Conservation (phyloP, 192 early-diverging fungal genomes). For the Gonapodya prolifera region DNA sequence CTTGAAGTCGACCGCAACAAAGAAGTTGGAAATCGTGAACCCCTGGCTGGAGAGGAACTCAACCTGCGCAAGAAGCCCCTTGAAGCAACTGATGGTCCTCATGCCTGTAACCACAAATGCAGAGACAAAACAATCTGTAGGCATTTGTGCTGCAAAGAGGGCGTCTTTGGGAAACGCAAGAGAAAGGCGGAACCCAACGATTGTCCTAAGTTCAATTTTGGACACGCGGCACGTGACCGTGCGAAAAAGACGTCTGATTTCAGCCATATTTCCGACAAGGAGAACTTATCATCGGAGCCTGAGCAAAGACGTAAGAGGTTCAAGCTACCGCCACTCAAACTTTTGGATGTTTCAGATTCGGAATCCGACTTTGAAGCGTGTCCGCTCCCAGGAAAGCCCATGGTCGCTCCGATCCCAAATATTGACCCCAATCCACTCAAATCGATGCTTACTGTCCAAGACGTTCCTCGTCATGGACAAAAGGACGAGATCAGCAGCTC, state of each 20-base stretch:
- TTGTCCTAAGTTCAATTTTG: background rate
- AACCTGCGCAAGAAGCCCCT: background rate
- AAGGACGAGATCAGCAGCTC: background rate
- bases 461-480: background rate
- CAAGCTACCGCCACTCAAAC: background rate
- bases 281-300: background rate
- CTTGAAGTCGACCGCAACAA: background rate
- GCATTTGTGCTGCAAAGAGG: conserved; percentile 8
- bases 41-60: background rate
- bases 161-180: conserved; percentile 5
- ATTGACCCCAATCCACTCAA: no score
- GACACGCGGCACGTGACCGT: background rate
- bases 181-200: background rate
- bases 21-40: background rate
- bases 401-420: background rate
- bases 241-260: background rate
- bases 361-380: background rate
- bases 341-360: background rate
- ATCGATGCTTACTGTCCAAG: no score
- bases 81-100: background rate
- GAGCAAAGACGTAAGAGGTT: background rate
- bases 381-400: background rate
- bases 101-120: conserved; percentile 6
- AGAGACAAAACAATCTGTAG: conserved; percentile 7
- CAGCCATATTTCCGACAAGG: background rate